Evolutionary conservation across 1,284 basidiomycete species (phyloP), one percentile per base, ranked within the genome.

Genomic region (Ceratobasidium sp.): DNA sequence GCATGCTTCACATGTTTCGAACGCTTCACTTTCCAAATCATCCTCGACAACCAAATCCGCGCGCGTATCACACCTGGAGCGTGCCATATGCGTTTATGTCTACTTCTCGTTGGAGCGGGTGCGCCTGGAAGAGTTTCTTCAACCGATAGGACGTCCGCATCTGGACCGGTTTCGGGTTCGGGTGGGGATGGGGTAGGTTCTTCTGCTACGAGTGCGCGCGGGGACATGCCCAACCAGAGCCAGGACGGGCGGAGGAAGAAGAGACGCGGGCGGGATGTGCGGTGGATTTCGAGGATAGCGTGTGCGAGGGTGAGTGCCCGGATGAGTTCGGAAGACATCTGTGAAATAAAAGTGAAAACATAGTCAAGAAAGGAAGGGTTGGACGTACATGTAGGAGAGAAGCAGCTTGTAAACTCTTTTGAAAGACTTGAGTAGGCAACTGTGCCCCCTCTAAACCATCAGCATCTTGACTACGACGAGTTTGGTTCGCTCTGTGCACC

Each of bases 171-270:
- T 17, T 33, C 33, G 2, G 33, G 53, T 15, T n/a, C 26, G 11
- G 45, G 23, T 2, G 45, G 60, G 17, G 47, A 28, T 10, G 71
- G 31, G 0, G 53, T 31, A n/a, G 39, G 5, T 42, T 42, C 39
- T 42, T 42, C 39, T 42, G 39, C 39, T 42, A 75, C 39, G 33
- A 75, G 60, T 23, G 73, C 33, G 1, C 84, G 82, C 1, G 86
- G 84, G 1, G 86, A 81, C n/a, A 86, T 83, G 31, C 87, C 87
- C 10, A 88, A 83, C 88, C 88, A 89, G 8, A 85, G 84, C 47
- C 83, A 81, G 11, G 86, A 85, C 31, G 88, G 79, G 42, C 82
- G 86, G 11, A 87, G 87, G 78, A 84, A 82, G 86, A 87, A 88
- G 2, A 88, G 81, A 11, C 85, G 85, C 17, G 83, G 73, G 1